Evolutionary conservation across 2,329 filamentous ascomycete species (phyloP).

Genomic region (Sphaerulina populicola): DNA sequence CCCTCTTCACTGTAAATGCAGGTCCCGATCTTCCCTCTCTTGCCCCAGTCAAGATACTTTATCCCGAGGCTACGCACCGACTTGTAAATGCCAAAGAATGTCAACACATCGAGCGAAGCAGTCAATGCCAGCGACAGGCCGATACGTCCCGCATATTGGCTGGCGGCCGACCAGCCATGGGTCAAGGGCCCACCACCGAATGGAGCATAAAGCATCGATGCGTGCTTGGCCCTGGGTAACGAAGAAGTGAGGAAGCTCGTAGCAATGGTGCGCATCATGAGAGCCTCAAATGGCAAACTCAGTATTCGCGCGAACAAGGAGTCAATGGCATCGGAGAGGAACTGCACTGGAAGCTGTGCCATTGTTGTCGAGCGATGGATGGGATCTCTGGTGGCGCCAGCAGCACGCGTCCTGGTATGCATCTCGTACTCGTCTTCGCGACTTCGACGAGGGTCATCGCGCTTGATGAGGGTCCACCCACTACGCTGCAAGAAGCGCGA

Average conservation of each 20-base stretch:
- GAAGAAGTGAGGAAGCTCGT: slow-evolving; percentile 15
- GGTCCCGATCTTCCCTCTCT: slow-evolving; percentile 8
- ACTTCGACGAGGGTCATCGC: background rate
- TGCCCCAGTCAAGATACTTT: slow-evolving; percentile 20
- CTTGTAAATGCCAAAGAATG: slow-evolving; percentile 20
- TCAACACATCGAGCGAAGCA: slow-evolving; percentile 12
- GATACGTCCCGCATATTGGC: slow-evolving; percentile 16
- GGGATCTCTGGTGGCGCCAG: background rate
- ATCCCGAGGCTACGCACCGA: slow-evolving; percentile 16
- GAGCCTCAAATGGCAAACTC: slow-evolving; percentile 22
- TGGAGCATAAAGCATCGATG: slow-evolving; percentile 9
- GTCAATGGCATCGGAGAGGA: slow-evolving; percentile 21
- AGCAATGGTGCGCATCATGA: slow-evolving; percentile 22
- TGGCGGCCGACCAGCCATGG: background rate
- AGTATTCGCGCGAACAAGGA: slow-evolving; percentile 19
- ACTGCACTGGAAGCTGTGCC: slow-evolving; percentile 21
- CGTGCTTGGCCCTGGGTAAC: background rate
- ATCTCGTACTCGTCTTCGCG: background rate
- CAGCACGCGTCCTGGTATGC: background rate
- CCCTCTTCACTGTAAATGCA: slow-evolving; percentile 9
- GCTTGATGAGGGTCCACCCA: slow-evolving; percentile 21
- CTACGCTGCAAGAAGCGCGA: slow-evolving; percentile 15
- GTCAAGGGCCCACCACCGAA: slow-evolving; percentile 10
- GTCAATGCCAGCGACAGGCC: slow-evolving; percentile 22
- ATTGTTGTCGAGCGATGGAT: slow-evolving; percentile 22